A percentile compares a stretch with the other conserved stretches of the same genome.
phyloP scores from a whole-genome alignment of 345 rosid genomes.

The Passiflora organensis region DNA sequence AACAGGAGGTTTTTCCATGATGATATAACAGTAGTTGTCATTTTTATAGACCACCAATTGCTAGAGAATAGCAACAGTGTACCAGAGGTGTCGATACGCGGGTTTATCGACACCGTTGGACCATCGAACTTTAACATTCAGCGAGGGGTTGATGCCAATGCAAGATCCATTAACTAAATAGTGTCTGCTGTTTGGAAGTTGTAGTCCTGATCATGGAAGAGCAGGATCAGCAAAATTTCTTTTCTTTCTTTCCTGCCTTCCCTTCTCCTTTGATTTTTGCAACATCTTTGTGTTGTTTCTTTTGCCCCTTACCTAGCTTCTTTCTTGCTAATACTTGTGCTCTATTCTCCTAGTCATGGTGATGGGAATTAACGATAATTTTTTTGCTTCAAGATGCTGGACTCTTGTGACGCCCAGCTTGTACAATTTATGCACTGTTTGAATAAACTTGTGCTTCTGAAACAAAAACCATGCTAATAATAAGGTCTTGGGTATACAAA shows the following conservation, averaged over 20 bases:
- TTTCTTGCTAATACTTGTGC: no score
- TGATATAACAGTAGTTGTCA: conserved; percentile 81
- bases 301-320: conserved; percentile 1
- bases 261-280: no score
- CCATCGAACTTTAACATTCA: conserved; percentile 64
- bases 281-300: not conserved
- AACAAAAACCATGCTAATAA: no score
- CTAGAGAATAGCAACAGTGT: conserved; percentile 32
- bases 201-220: conserved; percentile 2
- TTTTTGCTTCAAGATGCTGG: no score
- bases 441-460: no score
- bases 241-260: not conserved
- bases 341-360: no score
- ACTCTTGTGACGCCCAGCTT: no score
- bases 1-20: conserved; percentile 66
- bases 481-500: no score
- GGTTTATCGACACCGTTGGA: conserved; percentile 52
- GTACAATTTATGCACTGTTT: no score
- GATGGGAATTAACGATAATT: no score
- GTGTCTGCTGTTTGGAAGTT: conserved; percentile 8
- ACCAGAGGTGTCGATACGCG: conserved; percentile 61
- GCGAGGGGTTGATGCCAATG: conserved; percentile 19
- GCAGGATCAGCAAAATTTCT: conserved; percentile 7
- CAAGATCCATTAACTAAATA: conserved; percentile 19
- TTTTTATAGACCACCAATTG: conserved; percentile 65